phyloP scores from a whole-genome alignment of 768 basidiomycete genomes.

The Lentinus tigrinus region DNA sequence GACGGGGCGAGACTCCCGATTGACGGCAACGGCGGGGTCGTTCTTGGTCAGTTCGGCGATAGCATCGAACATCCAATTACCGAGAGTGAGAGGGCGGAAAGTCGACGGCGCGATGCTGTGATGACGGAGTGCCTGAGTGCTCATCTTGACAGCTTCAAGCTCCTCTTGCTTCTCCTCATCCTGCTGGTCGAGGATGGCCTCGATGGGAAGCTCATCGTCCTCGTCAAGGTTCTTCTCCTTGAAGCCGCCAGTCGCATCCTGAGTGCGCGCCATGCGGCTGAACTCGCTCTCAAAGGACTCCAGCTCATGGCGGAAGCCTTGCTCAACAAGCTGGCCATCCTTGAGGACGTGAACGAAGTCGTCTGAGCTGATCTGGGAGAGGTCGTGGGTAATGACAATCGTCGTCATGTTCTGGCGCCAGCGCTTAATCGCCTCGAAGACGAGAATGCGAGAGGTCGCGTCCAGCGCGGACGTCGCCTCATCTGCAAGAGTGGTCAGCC shows the following conservation, averaged over 20 bases:
- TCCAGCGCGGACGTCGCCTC: conserved; percentile 86
- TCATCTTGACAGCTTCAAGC: conserved; percentile 26
- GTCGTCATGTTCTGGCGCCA: conserved; percentile 84
- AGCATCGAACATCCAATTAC: conserved; percentile 86
- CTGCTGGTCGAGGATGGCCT: conserved; percentile 46
- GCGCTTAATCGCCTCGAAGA: conserved; percentile 67
- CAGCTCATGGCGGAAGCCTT: conserved; percentile 83
- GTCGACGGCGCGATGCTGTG: conserved; percentile 41
- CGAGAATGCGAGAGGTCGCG: conserved; percentile 79
- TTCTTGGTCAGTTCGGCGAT: conserved; percentile 60
- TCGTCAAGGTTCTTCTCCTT: conserved; percentile 35
- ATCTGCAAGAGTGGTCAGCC: conserved; percentile 40
- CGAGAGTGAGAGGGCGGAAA: conserved; percentile 58
- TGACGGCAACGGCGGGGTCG: conserved; percentile 22
- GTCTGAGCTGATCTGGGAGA: conserved; percentile 67
- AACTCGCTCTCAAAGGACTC: conserved; percentile 69
- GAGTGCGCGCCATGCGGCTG: conserved; percentile 60
- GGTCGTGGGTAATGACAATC: conserved; percentile 94
- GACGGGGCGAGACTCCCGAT: conserved; percentile 24
- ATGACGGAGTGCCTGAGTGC: conserved; percentile 34
- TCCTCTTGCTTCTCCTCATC: conserved; percentile 37
- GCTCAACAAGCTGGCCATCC: conserved; percentile 76
- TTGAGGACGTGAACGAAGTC: conserved; percentile 96
- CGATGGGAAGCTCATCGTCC: conserved; percentile 41
- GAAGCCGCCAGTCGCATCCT: conserved; percentile 52